These are phyloP conservation scores for Suhomyces tanzawaensis DNA, from an alignment of 805 yeast genomes.

Conservation along the genomic window DNA sequence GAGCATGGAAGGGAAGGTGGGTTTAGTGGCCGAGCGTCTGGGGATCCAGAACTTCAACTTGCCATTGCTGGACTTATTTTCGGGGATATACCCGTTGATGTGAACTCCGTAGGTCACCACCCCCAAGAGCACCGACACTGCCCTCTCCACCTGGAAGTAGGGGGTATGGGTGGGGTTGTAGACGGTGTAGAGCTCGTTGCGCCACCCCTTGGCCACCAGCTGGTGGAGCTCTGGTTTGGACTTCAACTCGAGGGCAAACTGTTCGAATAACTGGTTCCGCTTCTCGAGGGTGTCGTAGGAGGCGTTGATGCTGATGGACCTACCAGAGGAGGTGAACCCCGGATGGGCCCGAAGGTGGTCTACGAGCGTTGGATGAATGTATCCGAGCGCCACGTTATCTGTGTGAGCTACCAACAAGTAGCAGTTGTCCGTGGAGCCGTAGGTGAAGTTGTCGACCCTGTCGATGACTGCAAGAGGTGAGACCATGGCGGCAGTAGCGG, in stretches of 20 bases:
- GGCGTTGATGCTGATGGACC: constrained; percentile 26
- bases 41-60: constrained; percentile 77
- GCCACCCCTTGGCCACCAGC: constrained; percentile 63
- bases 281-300: constrained; percentile 36
- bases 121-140: constrained; percentile 78
- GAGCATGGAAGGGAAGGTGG: constrained; percentile 85
- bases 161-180: constrained; percentile 54
- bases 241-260: constrained; percentile 43
- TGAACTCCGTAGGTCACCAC: constrained; percentile 90
- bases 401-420: constrained; percentile 31
- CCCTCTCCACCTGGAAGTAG: constrained; percentile 74
- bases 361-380: constrained; percentile 24
- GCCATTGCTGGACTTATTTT: constrained; percentile 35
- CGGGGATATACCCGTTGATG: constrained; percentile 71
- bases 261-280: constrained; percentile 40
- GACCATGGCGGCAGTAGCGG: too few species aligned
- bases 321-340: constrained; percentile 2
- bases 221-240: constrained; percentile 22
- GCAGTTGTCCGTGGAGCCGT: constrained; percentile 13
- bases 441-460: constrained; percentile 32
- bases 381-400: constrained; percentile 27
- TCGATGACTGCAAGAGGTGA: constrained; percentile 15
- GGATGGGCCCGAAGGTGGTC: constrained; percentile 15
- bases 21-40: constrained; percentile 69
- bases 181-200: constrained; percentile 77